Percentiles rank a stretch among this genome's conserved stretches.
These are phyloP conservation scores for Mucor indicus DNA, from an alignment of 371 early-diverging fungal species.

Conservation along the genomic window DNA sequence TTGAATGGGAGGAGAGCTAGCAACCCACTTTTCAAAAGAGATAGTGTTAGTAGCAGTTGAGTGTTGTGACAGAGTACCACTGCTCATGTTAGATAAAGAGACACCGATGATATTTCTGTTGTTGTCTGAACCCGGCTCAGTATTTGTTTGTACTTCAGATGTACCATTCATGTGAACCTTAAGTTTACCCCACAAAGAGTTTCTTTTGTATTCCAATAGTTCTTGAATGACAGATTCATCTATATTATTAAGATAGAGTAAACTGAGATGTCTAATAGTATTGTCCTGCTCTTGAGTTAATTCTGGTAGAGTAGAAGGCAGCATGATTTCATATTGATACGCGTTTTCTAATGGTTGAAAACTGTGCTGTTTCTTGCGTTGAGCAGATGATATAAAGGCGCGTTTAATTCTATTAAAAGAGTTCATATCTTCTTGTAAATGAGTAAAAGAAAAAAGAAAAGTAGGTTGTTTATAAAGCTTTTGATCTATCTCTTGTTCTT, in stretches of 20 bases:
- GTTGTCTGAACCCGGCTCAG: conserved; percentile 5
- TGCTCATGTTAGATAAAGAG: conserved; percentile 10
- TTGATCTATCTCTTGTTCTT: conserved; percentile 9
- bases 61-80: not conserved
- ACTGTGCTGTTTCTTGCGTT: conserved; percentile 3
- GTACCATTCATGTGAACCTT: no score
- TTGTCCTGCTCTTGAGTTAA: conserved; percentile 11
- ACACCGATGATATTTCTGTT: conserved; percentile 15
- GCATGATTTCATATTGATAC: no score
- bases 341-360: conserved; percentile 2
- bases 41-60: not conserved
- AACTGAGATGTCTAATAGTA: conserved; percentile 17
- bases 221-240: no score
- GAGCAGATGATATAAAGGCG: no score
- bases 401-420: no score
- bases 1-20: conserved; percentile 5
- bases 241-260: conserved; percentile 13
- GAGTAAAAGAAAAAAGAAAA: conserved; percentile 19
- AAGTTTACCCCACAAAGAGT: no score
- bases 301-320: conserved; percentile 12
- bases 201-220: no score
- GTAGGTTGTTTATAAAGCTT: conserved; percentile 6
- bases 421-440: no score
- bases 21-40: conserved; percentile 6
- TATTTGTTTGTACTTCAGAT: no score